Evolutionary conservation across 2,329 filamentous ascomycete genomes (phyloP), one percentile per base, ranked within the genome.

Genomic region (Bipolaris oryzae): DNA sequence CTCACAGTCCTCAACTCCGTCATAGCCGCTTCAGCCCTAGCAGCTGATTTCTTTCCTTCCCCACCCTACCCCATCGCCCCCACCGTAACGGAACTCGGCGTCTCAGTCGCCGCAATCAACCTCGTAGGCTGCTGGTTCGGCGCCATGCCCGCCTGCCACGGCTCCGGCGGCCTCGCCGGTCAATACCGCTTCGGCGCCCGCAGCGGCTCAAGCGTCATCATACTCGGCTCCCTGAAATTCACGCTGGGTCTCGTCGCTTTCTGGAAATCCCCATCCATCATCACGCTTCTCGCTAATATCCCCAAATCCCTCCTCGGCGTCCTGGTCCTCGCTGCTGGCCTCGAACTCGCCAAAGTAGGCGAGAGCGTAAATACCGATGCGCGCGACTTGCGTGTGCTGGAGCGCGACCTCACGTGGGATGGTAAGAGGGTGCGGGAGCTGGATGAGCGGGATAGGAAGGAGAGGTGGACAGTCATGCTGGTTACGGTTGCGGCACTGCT

Each of bases 141-240:
- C 45, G 90, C 89, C 5, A 98, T 97, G 95, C 95, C 94, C 3
- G 87, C 95, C 3, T 98, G 95, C 71, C 95, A 98, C 73, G 94
- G 94, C 5, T 92, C 92, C 0, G 94, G 94, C 2, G 94, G 94
- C 0, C 81, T 98, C 0, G 95, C 95, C 5, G 95, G 90, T 0
- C 94, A 98, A 74, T 91, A 92, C 74, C 87, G 92, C 4, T 98
- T 98, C 66, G 94, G 94, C 0, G 93, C 94, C 4, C 87, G 94
- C 45, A 96, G 91, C 57, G 94, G 94, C 9, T 87, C 91, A 0
- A 92, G 89, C 66, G 84, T 97, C 59, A 86, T 97, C 50, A 73
- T 96, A 21, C 84, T 98, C 0, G 94, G 94, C 0, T 43, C 85
- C 0, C 77, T 90, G 58, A 97, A 97, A 75, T 75, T 96, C 5